Evolutionary conservation across 2,329 filamentous ascomycete genomes (phyloP).

Genomic region (Pseudopyricularia javanii): DNA sequence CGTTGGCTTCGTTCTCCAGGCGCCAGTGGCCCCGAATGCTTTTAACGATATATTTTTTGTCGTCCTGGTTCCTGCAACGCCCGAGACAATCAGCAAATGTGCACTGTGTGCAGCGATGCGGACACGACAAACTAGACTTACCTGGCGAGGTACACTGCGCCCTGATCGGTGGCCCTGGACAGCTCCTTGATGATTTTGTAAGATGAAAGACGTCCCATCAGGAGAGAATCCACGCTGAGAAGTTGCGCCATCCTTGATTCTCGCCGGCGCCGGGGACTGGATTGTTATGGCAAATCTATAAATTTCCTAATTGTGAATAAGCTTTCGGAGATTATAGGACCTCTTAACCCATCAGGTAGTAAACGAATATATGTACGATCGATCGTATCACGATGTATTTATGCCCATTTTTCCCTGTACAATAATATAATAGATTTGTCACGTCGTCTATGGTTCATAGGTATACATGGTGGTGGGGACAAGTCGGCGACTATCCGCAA

Average conservation of each 20-base stretch:
- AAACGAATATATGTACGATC: no score
- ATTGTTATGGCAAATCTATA: no score
- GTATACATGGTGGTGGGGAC: no score
- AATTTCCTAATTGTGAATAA: no score
- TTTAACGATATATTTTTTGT: conserved; percentile 12
- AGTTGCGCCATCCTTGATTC: conserved; percentile 6
- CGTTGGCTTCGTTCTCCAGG: conserved; percentile 14
- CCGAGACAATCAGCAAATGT: conserved; percentile 2
- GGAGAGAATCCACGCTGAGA: conserved; percentile 7
- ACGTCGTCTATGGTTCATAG: no score
- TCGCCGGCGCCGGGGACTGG: neutral
- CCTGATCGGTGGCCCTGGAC: conserved; percentile 10
- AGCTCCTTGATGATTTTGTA: conserved; percentile 12
- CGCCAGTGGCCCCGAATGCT: conserved; percentile 12
- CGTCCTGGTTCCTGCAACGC: conserved; percentile 7
- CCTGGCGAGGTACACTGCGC: conserved; percentile 13
- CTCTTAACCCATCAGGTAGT: no score
- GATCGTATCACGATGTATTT: no score
- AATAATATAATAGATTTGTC: no score
- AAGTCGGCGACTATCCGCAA: no score
- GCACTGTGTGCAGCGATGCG: neutral
- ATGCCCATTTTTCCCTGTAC: no score
- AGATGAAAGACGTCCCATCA: conserved; percentile 10
- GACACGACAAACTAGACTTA: conserved; percentile 4
- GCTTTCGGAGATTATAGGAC: no score